Conservation (phyloP, 179 eudicot species). For the Beta lomatogona region DNA sequence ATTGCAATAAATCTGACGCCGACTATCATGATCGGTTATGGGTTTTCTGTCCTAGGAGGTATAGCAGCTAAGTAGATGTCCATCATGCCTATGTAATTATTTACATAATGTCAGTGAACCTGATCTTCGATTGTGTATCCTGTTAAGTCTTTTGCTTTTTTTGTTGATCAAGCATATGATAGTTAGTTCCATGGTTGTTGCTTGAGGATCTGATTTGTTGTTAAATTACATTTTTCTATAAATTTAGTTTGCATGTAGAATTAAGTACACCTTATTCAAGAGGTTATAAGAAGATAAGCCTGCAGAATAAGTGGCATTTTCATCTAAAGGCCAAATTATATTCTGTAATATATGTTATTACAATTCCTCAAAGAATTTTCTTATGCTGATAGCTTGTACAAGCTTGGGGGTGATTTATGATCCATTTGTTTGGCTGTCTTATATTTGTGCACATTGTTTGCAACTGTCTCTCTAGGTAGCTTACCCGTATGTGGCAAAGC, state of each 20-base stretch:
- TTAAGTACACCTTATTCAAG: not conserved
- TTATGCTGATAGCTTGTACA: not conserved
- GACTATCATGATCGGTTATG: not conserved
- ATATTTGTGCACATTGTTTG: slow-evolving; percentile 8
- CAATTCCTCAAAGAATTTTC: not conserved
- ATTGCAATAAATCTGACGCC: not conserved
- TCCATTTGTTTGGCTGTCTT: not conserved
- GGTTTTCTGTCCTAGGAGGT: not conserved
- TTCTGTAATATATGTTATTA: not conserved
- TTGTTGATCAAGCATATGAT: not conserved
- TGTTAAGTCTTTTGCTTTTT: not conserved
- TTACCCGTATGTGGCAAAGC: slow-evolving; percentile 94
- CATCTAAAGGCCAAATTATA: not conserved
- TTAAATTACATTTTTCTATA: not conserved
- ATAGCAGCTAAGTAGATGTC: not conserved
- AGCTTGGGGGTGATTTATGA: not conserved
- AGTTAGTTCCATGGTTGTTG: not conserved
- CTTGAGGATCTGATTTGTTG: not conserved
- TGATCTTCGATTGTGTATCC: not conserved
- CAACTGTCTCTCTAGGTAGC: slow-evolving; percentile 63
- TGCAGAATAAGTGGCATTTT: not conserved
- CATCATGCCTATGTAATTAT: not conserved
- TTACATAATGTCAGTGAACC: not conserved
- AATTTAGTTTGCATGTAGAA: not conserved
- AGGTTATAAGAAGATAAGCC: not conserved